Conservation (phyloP, 768 basidiomycete species). For the Naematelia aurantialba region DNA sequence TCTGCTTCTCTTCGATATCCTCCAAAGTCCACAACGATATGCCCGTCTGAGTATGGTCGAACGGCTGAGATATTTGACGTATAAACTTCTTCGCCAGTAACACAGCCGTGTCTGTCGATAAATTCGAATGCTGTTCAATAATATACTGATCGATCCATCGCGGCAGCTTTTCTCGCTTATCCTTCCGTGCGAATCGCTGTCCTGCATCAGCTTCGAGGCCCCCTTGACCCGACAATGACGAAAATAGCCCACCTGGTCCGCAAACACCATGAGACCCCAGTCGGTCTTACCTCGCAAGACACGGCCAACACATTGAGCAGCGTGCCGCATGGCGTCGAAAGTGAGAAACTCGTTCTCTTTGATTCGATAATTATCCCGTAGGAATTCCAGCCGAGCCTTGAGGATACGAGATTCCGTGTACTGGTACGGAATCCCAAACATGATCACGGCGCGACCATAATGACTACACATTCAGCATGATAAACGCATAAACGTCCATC, state of each 20-base stretch:
- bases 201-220: background rate
- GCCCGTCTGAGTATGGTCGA: constrained; percentile 91
- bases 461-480: constrained; percentile 54
- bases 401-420: constrained; percentile 97
- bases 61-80: constrained; percentile 97
- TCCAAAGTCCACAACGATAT: constrained; percentile 92
- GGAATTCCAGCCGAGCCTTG: constrained; percentile 92
- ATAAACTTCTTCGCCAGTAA: constrained; percentile 94
- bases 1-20: constrained; percentile 81
- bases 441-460: constrained; percentile 96
- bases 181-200: constrained; percentile 47
- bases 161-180: constrained; percentile 79
- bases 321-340: constrained; percentile 99
- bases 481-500: background rate
- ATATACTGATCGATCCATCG: constrained; percentile 99
- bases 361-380: constrained; percentile 97
- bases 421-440: constrained; percentile 99
- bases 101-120: constrained; percentile 96
- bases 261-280: constrained; percentile 99
- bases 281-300: constrained; percentile 97
- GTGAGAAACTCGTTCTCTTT: constrained; percentile 97
- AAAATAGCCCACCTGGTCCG: constrained; percentile 72
- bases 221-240: background rate
- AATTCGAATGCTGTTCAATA: constrained; percentile 93
- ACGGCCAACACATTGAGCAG: constrained; percentile 97